These are phyloP conservation scores for Agapanthus africanus DNA, from an alignment of 106 monocot species.

Conservation along the genomic window DNA sequence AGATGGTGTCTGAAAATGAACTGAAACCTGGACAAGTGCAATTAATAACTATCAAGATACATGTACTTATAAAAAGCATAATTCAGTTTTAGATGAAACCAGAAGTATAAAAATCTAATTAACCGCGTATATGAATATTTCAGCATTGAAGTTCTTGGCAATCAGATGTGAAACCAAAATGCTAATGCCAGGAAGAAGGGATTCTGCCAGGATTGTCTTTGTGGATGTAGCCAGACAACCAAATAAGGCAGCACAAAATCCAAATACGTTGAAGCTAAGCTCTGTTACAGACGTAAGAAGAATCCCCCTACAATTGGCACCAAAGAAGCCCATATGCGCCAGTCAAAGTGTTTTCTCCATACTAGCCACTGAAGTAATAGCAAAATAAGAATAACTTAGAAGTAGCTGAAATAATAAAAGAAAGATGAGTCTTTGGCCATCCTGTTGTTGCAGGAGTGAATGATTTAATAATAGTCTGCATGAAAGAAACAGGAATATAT, in stretches of 20 bases:
- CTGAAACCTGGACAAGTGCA: too few species aligned
- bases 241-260: conserved; percentile 93
- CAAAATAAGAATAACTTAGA: conserved; percentile 11
- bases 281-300: conserved; percentile 84
- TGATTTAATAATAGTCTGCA: conserved; percentile 88
- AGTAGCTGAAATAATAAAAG: too few species aligned
- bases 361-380: conserved; percentile 91
- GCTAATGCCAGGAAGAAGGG: conserved; percentile 94
- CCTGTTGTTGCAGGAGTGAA: conserved; percentile 98
- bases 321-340: conserved; percentile 83
- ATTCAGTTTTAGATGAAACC: too few species aligned
- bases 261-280: conserved; percentile 81
- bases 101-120: too few species aligned
- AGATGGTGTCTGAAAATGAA: too few species aligned
- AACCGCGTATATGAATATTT: too few species aligned
- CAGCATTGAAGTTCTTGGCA: too few species aligned
- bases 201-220: conserved; percentile 93
- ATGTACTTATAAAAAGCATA: too few species aligned
- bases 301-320: conserved; percentile 92
- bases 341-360: conserved; percentile 81
- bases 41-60: too few species aligned
- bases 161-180: too few species aligned
- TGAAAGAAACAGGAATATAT: conserved; percentile 97
- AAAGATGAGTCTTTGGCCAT: conserved; percentile 13
- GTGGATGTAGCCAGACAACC: conserved; percentile 95